A percentile compares a stretch with the other conserved stretches of the same genome.
These are phyloP conservation scores for Sugiyamaella neomexicana DNA, from an alignment of 1,139 yeast species.

Conservation along the genomic window DNA sequence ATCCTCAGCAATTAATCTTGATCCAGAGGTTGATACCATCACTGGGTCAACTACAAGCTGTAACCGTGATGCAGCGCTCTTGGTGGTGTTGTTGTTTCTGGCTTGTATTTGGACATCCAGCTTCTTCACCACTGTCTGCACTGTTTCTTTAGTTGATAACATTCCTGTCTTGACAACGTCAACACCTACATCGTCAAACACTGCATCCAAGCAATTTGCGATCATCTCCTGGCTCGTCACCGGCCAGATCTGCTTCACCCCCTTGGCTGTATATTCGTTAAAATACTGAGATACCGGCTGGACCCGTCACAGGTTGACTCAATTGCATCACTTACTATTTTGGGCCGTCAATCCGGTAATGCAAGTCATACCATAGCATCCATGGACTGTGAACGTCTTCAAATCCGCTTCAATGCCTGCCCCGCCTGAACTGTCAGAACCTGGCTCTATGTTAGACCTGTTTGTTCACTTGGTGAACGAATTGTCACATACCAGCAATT, in stretches of 20 bases:
- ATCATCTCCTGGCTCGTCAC: slow-evolving; percentile 50
- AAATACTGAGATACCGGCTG: neutral
- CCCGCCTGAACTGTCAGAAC: slow-evolving; percentile 90
- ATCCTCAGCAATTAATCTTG: slow-evolving; percentile 51
- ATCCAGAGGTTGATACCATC: slow-evolving; percentile 77
- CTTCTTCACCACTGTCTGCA: slow-evolving; percentile 48
- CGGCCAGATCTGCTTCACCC: slow-evolving; percentile 53
- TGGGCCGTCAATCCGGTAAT: slow-evolving; percentile 84
- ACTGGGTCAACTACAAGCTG: slow-evolving; percentile 74
- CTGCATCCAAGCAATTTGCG: slow-evolving; percentile 51
- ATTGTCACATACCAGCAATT: slow-evolving; percentile 30
- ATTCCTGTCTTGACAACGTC: slow-evolving; percentile 82
- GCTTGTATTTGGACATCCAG: slow-evolving; percentile 27
- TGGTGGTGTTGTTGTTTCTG: too few relatives aligned
- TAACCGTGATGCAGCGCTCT: neutral
- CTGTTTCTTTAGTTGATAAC: slow-evolving; percentile 61
- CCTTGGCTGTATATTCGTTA: slow-evolving; percentile 37
- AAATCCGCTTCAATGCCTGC: slow-evolving; percentile 95
- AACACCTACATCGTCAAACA: slow-evolving; percentile 63
- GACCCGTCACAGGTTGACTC: neutral
- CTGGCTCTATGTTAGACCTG: slow-evolving; percentile 35
- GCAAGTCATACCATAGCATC: slow-evolving; percentile 79
- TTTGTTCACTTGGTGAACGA: neutral
- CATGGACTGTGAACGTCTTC: slow-evolving; percentile 76
- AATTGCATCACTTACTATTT: slow-evolving; percentile 43